These are phyloP conservation scores for Lepidium africanum DNA, from an alignment of 345 rosid genomes.

Conservation along the genomic window DNA sequence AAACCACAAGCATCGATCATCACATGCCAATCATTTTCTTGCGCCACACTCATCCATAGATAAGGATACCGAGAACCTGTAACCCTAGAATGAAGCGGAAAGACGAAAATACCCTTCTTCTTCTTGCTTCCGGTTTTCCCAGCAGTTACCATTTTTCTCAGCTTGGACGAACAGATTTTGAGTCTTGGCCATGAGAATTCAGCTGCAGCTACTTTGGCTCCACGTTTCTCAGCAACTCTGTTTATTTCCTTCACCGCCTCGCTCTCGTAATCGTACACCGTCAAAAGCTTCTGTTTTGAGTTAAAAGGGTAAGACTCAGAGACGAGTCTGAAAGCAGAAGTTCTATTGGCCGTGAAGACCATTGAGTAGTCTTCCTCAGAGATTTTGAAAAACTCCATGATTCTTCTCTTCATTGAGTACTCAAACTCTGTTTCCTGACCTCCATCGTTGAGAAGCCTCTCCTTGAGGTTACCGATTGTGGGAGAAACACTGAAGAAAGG, in stretches of 20 bases:
- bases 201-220: conserved; percentile 64
- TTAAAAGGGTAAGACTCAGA: conserved; percentile 84
- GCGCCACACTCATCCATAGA: conserved; percentile 81
- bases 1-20: conserved; percentile 87
- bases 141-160: conserved; percentile 53
- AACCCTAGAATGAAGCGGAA: conserved; percentile 82
- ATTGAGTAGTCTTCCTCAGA: conserved; percentile 70
- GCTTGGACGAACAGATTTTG: conserved; percentile 54
- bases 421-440: conserved; percentile 63
- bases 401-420: conserved; percentile 60
- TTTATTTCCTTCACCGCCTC: conserved; percentile 74
- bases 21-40: conserved; percentile 88
- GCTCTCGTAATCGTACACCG: conserved; percentile 86
- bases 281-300: conserved; percentile 49
- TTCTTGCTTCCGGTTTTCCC: conserved; percentile 49
- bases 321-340: conserved; percentile 87
- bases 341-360: conserved; percentile 87
- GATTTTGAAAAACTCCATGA: conserved; percentile 66
- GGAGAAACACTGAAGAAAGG: conserved; percentile 82
- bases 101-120: conserved; percentile 68
- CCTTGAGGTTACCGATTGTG: conserved; percentile 70
- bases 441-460: conserved; percentile 74
- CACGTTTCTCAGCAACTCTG: conserved; percentile 58
- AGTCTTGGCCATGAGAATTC: conserved; percentile 92
- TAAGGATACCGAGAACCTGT: conserved; percentile 88